phyloP scores from a whole-genome alignment of 805 yeast genomes.

The Hemisphaericaspora nanyangensis region DNA sequence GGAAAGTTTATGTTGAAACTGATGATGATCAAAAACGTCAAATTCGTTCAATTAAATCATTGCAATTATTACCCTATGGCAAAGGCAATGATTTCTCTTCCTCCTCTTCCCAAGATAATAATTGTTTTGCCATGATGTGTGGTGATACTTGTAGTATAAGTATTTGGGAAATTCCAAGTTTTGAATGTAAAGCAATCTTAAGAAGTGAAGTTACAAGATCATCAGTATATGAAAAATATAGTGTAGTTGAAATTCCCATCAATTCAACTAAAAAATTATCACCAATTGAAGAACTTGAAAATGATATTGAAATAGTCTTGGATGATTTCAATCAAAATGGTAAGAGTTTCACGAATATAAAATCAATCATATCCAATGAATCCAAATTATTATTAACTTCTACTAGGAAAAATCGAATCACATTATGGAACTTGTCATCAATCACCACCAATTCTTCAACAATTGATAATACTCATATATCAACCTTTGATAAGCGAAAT shows the following conservation, averaged over 20 bases:
- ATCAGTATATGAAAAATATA: conserved; percentile 18
- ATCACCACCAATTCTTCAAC: conserved; percentile 14
- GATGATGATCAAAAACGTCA: background rate
- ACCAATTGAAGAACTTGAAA: conserved; percentile 15
- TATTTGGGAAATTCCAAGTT: conserved; percentile 70
- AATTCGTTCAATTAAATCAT: conserved; percentile 32
- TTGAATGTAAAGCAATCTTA: conserved; percentile 47
- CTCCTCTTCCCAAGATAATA: conserved; percentile 10
- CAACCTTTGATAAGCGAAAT: conserved; percentile 4
- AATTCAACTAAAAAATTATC: conserved; percentile 7
- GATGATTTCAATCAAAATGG: background rate
- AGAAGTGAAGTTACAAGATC: conserved; percentile 18
- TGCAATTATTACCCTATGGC: conserved; percentile 42
- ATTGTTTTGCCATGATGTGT: conserved; percentile 8
- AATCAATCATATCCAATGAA: background rate
- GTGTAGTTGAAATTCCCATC: conserved; percentile 17
- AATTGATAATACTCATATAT: conserved; percentile 1
- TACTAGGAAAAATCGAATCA: conserved; percentile 21
- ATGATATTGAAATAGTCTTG: conserved; percentile 15
- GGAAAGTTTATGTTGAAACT: conserved; percentile 46
- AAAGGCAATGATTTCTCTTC: conserved; percentile 26
- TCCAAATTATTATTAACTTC: conserved; percentile 23
- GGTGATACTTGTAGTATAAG: conserved; percentile 43
- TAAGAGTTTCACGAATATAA: conserved; percentile 12
- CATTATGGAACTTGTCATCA: conserved; percentile 24